A percentile compares a stretch with the other conserved stretches of the same genome.
These are phyloP conservation scores for Xylaria palmicola DNA, from an alignment of 495 filamentous ascomycete species.

Conservation along the genomic window DNA sequence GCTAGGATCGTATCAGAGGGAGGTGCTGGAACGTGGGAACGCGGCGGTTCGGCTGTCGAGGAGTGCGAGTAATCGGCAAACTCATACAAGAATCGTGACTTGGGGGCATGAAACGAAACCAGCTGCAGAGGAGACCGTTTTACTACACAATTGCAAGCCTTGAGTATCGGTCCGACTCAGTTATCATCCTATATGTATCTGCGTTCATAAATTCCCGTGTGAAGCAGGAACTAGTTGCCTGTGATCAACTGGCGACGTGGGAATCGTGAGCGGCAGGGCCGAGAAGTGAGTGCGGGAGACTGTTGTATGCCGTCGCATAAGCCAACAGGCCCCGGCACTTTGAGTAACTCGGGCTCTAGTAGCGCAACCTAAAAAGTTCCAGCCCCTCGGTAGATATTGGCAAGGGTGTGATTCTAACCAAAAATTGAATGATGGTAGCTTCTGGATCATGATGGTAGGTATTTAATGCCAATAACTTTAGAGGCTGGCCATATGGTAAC, in stretches of 20 bases:
- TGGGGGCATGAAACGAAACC: not conserved
- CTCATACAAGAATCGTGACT: not conserved
- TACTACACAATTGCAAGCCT: not conserved
- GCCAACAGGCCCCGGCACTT: too few relatives aligned
- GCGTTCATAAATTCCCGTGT: too few relatives aligned
- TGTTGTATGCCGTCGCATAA: not conserved
- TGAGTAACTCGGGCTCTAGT: too few relatives aligned
- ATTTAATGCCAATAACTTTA: too few relatives aligned
- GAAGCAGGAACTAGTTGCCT: not conserved
- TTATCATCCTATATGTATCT: not conserved
- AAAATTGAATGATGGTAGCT: too few relatives aligned
- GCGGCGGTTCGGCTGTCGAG: conserved; percentile 2
- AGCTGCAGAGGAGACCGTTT: not conserved
- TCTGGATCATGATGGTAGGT: too few relatives aligned
- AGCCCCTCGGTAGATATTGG: too few relatives aligned
- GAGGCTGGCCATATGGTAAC: too few relatives aligned
- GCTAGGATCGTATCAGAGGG: conserved; percentile 24
- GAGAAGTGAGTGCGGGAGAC: not conserved
- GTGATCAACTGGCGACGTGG: not conserved
- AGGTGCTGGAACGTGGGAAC: conserved; percentile 6
- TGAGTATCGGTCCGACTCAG: not conserved
- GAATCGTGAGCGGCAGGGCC: not conserved
- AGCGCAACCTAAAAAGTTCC: too few relatives aligned
- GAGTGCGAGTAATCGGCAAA: not conserved
- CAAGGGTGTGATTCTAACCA: too few relatives aligned